phyloP scores from a whole-genome alignment of 2,329 filamentous ascomycete species.

The Aureobasidium mangrovei region DNA sequence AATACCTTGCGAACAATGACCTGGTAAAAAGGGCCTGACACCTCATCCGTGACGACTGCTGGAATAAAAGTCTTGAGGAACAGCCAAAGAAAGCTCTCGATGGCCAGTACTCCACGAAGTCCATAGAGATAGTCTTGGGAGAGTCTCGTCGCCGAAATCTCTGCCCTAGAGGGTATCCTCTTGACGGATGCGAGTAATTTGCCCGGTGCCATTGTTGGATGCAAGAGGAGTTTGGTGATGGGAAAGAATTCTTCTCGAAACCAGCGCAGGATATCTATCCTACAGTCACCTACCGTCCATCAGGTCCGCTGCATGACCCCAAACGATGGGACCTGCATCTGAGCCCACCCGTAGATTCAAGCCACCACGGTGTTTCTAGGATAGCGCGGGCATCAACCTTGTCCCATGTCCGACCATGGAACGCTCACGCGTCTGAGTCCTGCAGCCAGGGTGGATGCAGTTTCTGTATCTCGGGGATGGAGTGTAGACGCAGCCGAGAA shows the following conservation, averaged over 20 bases:
- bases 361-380: neutral
- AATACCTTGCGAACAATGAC: slow-evolving; percentile 36
- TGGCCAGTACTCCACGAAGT: slow-evolving; percentile 36
- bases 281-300: neutral
- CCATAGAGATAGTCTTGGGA: slow-evolving; percentile 31
- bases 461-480: neutral
- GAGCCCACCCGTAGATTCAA: too few relatives aligned
- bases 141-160: neutral
- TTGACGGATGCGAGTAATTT: neutral
- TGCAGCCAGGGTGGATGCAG: neutral
- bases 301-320: too few relatives aligned
- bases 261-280: neutral
- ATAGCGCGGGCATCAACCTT: neutral
- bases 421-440: neutral
- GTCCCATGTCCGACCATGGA: neutral
- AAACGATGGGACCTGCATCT: too few relatives aligned
- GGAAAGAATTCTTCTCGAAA: neutral
- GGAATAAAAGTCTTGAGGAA: slow-evolving; percentile 41
- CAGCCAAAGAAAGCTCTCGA: slow-evolving; percentile 37
- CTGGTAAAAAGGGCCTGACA: slow-evolving; percentile 33
- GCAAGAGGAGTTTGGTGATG: neutral
- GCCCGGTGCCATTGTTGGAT: neutral
- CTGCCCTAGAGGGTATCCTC: neutral
- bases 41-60: slow-evolving; percentile 31
- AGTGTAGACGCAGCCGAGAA: neutral